Evolutionary conservation across 495 filamentous ascomycete genomes (phyloP), one percentile per base, ranked within the genome.

Genomic region (Aspergillus leporis): DNA sequence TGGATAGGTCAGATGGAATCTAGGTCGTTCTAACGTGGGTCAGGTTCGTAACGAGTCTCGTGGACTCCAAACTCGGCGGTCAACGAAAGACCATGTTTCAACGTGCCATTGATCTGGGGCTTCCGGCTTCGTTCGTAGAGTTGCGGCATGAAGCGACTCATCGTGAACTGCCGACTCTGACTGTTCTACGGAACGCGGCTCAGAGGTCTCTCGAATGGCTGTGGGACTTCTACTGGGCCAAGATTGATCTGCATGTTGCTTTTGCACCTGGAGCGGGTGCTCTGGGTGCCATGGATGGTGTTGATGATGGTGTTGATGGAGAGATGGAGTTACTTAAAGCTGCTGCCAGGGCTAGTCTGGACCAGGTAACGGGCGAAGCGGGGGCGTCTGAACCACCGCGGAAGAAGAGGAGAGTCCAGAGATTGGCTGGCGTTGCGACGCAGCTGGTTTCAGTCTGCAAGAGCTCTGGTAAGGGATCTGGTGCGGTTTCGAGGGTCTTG

Each of bases 21-120:
- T 3, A 7, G 38, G 14, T 18, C 13, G n/a, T 47, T 47, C 66
- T 61, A 45, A 61, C 21, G 4, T 30, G 18, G 19, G 34, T 7
- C 62, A 93, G 92, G 58, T 98, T 97, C 69, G 92, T 97, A 7
- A 98, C 94, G 1, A 92, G 92, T 25, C 81, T 97, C 21, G 79
- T 93, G 5, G 92, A 95, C 68, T 82, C 85, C 4, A 84, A 88
- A 58, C 85, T 92, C 61, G 81, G 86, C 65, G 84, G 83, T 53
- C 78, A 79, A 45, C 84, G 85, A 57, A 79, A 84, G 66, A 87
- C 87, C 66, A 97, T 97, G 93, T 92, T 91, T 69, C 79, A 85
- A 31, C 79, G 92, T 12, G 93, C 93, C 1, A 80, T 83, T 63
- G 85, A 85, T 52, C 79, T 94, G 18, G 88, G 86, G 0, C 78